Conservation (phyloP, 495 filamentous ascomycete species). For the Aspergillus campestris region DNA sequence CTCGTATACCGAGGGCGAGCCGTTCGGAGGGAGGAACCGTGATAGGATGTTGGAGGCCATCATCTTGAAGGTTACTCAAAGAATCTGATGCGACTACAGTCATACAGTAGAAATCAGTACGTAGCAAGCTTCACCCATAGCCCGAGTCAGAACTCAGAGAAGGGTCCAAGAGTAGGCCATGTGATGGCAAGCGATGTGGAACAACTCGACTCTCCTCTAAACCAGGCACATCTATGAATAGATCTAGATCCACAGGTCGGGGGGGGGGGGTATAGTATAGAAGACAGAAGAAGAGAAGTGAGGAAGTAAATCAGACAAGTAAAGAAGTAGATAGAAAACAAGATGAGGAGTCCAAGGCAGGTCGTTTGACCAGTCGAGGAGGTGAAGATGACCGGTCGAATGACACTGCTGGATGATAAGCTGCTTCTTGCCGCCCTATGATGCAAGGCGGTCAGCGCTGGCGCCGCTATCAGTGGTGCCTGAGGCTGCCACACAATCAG, state of each 20-base stretch:
- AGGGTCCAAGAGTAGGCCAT: neutral
- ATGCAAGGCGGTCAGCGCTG: slow-evolving; percentile 15
- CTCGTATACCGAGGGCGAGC: slow-evolving; percentile 63
- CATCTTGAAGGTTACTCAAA: slow-evolving; percentile 26
- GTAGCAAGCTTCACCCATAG: neutral
- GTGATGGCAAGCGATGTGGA: neutral
- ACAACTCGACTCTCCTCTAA: too few relatives aligned
- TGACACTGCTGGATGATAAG: neutral
- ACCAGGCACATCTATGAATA: too few relatives aligned
- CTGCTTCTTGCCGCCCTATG: too few relatives aligned
- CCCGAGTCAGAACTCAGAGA: neutral
- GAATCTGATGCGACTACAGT: slow-evolving; percentile 5
- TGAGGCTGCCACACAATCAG: neutral
- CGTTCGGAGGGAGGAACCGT: slow-evolving; percentile 56
- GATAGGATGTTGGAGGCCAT: slow-evolving; percentile 78
- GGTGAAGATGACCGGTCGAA: too few relatives aligned
- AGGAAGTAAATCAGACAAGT: too few relatives aligned
- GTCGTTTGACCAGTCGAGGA: too few relatives aligned
- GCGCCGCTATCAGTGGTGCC: neutral
- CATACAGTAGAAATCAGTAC: slow-evolving; percentile 1
- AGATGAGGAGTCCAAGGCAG: too few relatives aligned
- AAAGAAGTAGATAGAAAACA: too few relatives aligned
- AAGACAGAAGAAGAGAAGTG: too few relatives aligned
- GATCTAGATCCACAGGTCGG: too few relatives aligned
- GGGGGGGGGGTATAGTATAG: too few relatives aligned